Conservation (phyloP, 2,329 filamentous ascomycete species). For the Lecanicillium sp. region DNA sequence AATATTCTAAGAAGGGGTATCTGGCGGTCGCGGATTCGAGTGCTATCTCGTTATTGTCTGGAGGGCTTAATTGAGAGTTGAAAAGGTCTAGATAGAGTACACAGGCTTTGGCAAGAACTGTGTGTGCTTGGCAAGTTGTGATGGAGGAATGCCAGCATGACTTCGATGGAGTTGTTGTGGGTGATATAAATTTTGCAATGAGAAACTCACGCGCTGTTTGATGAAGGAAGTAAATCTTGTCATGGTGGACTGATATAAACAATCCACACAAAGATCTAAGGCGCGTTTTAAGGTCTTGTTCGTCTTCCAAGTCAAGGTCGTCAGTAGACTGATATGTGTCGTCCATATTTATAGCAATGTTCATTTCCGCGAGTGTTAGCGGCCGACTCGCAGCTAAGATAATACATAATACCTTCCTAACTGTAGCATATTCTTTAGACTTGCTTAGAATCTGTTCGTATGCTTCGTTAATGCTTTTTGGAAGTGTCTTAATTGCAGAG, state of each 20-base stretch:
- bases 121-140: too few species aligned
- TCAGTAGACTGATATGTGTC: conserved; percentile 6
- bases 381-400: conserved; percentile 19
- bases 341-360: conserved; percentile 16
- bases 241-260: conserved; percentile 19
- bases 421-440: conserved; percentile 9
- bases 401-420: conserved; percentile 15
- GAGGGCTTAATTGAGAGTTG: too few species aligned
- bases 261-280: conserved; percentile 19
- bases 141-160: too few species aligned
- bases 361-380: conserved; percentile 20
- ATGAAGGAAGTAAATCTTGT: conserved; percentile 22
- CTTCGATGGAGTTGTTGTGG: neutral
- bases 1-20: too few species aligned
- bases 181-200: conserved; percentile 9
- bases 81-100: too few species aligned
- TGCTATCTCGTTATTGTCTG: too few species aligned
- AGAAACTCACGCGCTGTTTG: conserved; percentile 25
- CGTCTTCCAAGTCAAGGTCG: conserved; percentile 16
- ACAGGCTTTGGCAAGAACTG: too few species aligned
- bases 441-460: conserved; percentile 21
- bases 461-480: conserved; percentile 19
- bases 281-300: conserved; percentile 11
- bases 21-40: too few species aligned
- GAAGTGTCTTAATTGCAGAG: conserved; percentile 15